Evolutionary conservation across 257 asterid species (phyloP).

Genomic region (Striga asiatica): DNA sequence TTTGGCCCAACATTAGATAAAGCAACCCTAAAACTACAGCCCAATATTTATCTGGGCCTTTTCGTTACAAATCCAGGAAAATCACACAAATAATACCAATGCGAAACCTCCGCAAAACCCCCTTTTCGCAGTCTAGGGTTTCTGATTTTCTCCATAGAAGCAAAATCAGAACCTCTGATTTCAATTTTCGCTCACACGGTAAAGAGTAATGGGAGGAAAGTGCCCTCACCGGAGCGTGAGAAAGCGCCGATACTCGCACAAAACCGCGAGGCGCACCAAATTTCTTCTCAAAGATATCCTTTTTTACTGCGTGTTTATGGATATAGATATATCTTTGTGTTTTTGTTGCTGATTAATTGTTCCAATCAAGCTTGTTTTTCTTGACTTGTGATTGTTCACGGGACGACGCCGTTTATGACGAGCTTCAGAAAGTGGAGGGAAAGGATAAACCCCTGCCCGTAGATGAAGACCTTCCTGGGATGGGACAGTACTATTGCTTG

Average conservation of each 20-base stretch:
- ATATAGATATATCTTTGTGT: too few species aligned
- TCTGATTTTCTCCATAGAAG: too few species aligned
- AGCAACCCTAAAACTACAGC: too few species aligned
- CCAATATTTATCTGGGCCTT: too few species aligned
- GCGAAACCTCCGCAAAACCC: not conserved
- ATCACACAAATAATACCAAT: not conserved
- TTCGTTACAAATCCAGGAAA: too few species aligned
- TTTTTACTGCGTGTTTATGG: too few species aligned
- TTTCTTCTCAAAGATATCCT: constrained; percentile 48
- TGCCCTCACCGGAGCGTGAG: constrained; percentile 77
- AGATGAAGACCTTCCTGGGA: constrained; percentile 91
- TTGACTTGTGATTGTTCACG: too few species aligned
- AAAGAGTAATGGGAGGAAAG: constrained; percentile 96
- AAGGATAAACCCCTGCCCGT: constrained; percentile 39
- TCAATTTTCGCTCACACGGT: not conserved
- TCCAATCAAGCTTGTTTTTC: too few species aligned
- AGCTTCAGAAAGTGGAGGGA: constrained; percentile 46
- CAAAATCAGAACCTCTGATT: constrained; percentile 14
- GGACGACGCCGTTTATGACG: constrained; percentile 78
- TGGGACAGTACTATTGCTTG: constrained; percentile 82
- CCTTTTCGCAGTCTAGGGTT: not conserved
- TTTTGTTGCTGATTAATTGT: too few species aligned
- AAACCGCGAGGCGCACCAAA: constrained; percentile 44
- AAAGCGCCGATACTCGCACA: constrained; percentile 66
- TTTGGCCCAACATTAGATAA: too few species aligned